These are phyloP conservation scores for Aureobasidium sp. DNA, from an alignment of 2,329 filamentous ascomycete species.

Conservation along the genomic window DNA sequence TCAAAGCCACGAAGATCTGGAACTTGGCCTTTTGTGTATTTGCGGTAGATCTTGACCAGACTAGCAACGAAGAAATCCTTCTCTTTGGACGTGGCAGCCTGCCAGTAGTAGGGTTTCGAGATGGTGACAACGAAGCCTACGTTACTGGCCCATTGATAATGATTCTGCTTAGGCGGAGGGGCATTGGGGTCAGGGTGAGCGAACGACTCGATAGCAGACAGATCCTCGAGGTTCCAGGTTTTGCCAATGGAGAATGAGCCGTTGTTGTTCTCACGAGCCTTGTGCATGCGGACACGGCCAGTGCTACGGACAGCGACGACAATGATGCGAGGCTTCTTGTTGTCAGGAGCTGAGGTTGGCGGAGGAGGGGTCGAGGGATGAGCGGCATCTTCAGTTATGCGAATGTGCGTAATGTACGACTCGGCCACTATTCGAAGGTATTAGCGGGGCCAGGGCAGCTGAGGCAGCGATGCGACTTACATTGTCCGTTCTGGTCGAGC, in stretches of 20 bases:
- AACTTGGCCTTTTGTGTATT: slow-evolving; percentile 81
- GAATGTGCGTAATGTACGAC: slow-evolving; percentile 96
- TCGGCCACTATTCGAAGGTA: slow-evolving; percentile 53
- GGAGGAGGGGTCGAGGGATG: slow-evolving; percentile 80
- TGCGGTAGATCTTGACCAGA: slow-evolving; percentile 89
- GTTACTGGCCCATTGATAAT: slow-evolving; percentile 68
- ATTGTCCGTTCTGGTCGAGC: slow-evolving; percentile 74
- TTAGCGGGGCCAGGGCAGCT: slow-evolving; percentile 7
- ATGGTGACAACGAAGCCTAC: slow-evolving; percentile 82
- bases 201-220: slow-evolving; percentile 75
- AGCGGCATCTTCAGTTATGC: slow-evolving; percentile 75
- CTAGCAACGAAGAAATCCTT: slow-evolving; percentile 99
- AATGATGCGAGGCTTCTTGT: slow-evolving; percentile 84
- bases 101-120: slow-evolving; percentile 95
- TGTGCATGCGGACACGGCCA: slow-evolving; percentile 89
- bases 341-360: slow-evolving; percentile 60
- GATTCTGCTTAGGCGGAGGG: slow-evolving; percentile 45
- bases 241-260: slow-evolving; percentile 96
- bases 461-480: slow-evolving; percentile 44
- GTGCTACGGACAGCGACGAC: slow-evolving; percentile 90
- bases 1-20: slow-evolving; percentile 81
- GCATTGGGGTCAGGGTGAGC: slow-evolving; percentile 42
- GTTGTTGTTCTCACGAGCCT: slow-evolving; percentile 90
- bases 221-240: slow-evolving; percentile 92
- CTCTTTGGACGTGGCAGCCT: slow-evolving; percentile 85